phyloP scores from a whole-genome alignment of 2,329 filamentous ascomycete species.

The Fusarium redolens region DNA sequence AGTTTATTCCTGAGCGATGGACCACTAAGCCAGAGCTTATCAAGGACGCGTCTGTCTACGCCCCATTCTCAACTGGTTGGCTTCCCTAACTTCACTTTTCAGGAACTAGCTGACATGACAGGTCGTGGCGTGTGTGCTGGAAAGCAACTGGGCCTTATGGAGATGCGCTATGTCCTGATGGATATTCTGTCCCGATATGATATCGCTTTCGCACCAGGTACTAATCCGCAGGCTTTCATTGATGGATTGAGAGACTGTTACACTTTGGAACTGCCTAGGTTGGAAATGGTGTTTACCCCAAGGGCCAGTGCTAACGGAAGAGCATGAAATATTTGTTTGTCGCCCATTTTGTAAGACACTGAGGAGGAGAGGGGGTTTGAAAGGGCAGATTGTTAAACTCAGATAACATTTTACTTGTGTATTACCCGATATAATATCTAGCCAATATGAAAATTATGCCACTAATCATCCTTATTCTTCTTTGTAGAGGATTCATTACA shows the following conservation, averaged over 20 bases:
- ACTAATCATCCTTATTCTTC: background rate
- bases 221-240: background rate
- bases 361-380: accelerated
- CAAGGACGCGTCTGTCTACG: conserved; percentile 11
- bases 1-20: conserved; percentile 35
- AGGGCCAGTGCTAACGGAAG: accelerated
- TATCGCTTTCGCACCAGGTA: background rate
- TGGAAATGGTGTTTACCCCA: conserved; percentile 9
- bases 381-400: accelerated
- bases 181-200: conserved; percentile 24
- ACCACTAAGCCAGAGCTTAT: conserved; percentile 18
- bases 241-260: conserved; percentile 25
- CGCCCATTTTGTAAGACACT: accelerated
- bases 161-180: conserved; percentile 22
- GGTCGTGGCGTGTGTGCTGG: conserved; percentile 30
- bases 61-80: conserved; percentile 26
- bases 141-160: conserved; percentile 36
- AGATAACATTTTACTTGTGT: accelerated
- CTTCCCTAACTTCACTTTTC: background rate
- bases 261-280: conserved; percentile 4
- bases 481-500: background rate
- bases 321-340: background rate
- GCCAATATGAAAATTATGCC: accelerated
- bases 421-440: accelerated
- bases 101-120: background rate